Evolutionary conservation across 768 basidiomycete genomes (phyloP), one percentile per base, ranked within the genome.

Genomic region (Auriscalpium vulgare): DNA sequence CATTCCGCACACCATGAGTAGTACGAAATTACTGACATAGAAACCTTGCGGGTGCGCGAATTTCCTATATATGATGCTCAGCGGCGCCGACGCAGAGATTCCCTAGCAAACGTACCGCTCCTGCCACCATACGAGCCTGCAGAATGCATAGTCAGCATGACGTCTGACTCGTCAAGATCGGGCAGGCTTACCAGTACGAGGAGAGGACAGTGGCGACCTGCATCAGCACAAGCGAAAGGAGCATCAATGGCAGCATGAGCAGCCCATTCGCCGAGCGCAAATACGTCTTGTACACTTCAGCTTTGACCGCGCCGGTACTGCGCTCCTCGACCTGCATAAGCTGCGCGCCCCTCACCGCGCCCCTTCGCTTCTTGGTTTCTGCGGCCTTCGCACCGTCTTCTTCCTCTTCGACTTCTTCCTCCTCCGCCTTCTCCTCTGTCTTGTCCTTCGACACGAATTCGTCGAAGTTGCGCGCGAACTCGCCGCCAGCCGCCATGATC

Each of bases 271-370:
- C 93, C 4, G 91, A 89, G 36, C 72, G 68, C 50, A 88, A 64
- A 67, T 92, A 95, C 37, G 77, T 65, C 65, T 72, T 78, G 61
- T 85, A 85, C 11, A 84, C 77, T 2, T 68, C 58, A 60, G 69
- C 64, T 37, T 76, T 74, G 60, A 92, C 79, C 0, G 88, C 80
- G 4, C 91, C 93, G 0, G 81, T 84, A 61, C 87, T 87, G 16
- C 91, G 76, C 66, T 94, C 91, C 69, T 95, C 93, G 23, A 72
- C 74, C 64, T 92, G 88, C 89, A 94, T 95, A 45, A 93, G 71
- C 10, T 72, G 73, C 19, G 76, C 75, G 6, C 80, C 80, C 16
- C 66, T 69, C 50, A 66, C 69, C 37, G 70, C 73, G 56, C 70
- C 71, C 61, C 19, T 50, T 11, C 61, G 61, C 43, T 71, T 77